phyloP scores from a whole-genome alignment of 768 basidiomycete genomes.

The Aureoboletus auriporus region DNA sequence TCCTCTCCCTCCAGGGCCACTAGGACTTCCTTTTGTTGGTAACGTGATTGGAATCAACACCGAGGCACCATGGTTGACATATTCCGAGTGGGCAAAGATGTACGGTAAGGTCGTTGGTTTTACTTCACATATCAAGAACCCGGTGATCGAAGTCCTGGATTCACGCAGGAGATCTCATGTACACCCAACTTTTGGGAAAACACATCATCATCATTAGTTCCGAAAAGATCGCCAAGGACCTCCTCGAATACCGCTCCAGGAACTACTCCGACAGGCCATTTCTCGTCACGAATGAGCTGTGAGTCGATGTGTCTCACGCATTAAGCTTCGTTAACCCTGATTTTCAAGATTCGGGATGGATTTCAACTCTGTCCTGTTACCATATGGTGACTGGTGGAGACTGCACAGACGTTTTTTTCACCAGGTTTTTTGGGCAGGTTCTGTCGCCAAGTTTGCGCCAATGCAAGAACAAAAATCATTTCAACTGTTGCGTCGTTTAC shows the following conservation, averaged over 20 bases:
- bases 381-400: constrained; percentile 30
- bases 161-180: constrained; percentile 38
- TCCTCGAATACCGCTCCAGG: constrained; percentile 42
- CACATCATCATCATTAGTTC: constrained; percentile 43
- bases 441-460: constrained; percentile 20
- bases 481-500: constrained; percentile 26
- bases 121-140: neutral
- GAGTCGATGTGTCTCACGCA: neutral
- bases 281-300: constrained; percentile 15
- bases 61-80: constrained; percentile 32
- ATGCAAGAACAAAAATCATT: constrained; percentile 27
- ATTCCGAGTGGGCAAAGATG: constrained; percentile 33
- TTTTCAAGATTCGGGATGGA: constrained; percentile 10
- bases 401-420: constrained; percentile 25
- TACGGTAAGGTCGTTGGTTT: constrained; percentile 21
- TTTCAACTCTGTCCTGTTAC: constrained; percentile 17
- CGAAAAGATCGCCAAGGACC: constrained; percentile 37
- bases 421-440: constrained; percentile 14
- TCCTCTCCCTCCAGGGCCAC: constrained; percentile 34
- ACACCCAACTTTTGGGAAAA: constrained; percentile 43
- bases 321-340: neutral
- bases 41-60: constrained; percentile 8
- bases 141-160: neutral
- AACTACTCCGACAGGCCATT: constrained; percentile 50
- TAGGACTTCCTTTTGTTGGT: constrained; percentile 33